Base-by-base conservation (phyloP, 495 filamentous ascomycete species). In the Mytilinidion resinicola region DNA sequence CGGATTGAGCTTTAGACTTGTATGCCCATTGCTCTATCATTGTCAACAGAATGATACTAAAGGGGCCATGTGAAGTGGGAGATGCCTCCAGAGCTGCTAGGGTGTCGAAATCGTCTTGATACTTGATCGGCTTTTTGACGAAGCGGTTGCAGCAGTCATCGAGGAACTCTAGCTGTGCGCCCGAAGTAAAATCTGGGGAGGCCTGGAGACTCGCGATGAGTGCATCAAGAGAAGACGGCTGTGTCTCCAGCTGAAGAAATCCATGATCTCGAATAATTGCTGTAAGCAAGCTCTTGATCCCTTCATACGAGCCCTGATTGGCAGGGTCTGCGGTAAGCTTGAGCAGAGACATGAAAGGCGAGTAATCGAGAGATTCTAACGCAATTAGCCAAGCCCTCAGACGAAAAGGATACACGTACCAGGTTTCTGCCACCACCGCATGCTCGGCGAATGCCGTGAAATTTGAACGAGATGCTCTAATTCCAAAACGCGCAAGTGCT, bases 1-100 rank as follows among this genome's bases (percentile, higher is more conserved):
- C 54, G 19, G 59, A 38, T 19, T 43, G 30, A 72, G 56, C 84
- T 82, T 15, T 80, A 63, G 9, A 84, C 43, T 58, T 74, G 63
- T 87, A 95, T 0, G 83, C 83, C 77, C 89, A 83, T 72, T 96
- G 90, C 53, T 95, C 91, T 30, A 80, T 67, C 19, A 95, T 76
- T 5, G 80, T 80, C 51, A 87, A 73, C 14, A 82, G 71, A 2
- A 95, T 60, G 7, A 78, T 78, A 65, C 85, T 82, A 39, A 73
- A 44, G 21, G 56, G 62, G n/a, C 41, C 49, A 56, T 21, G 19
- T 21, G 17, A 0, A 11, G 34, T 34, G 9, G 43, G 10, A 14
- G 37, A 8, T 9, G 15, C 14, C 14, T 37, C 15, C 20, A 47
- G 15, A 39, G n/a, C 51, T 15, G 41, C 46, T 5, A 70, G 34